Evolutionary conservation across 2,329 filamentous ascomycete species (phyloP).

Genomic region (Talaromyces sp.): DNA sequence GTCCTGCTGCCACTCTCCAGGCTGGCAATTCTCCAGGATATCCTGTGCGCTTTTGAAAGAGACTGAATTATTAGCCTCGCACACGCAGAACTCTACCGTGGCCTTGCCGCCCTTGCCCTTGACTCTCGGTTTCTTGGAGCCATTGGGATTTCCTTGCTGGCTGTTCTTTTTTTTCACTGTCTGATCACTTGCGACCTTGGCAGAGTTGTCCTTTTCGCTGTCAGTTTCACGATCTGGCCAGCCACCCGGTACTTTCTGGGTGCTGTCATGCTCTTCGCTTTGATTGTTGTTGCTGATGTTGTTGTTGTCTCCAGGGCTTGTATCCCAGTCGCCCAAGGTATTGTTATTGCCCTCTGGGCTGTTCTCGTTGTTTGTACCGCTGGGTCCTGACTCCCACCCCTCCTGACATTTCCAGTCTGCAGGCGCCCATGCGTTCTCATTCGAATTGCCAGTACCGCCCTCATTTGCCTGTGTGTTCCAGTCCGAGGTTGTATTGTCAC

Average conservation of each 20-base stretch:
- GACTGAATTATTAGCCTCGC: slow-evolving; percentile 28
- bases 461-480: not conserved
- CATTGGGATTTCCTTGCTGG: not conserved
- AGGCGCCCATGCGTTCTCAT: not conserved
- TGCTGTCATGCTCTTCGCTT: not conserved
- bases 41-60: slow-evolving; percentile 25
- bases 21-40: slow-evolving; percentile 22
- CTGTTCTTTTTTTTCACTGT: not conserved
- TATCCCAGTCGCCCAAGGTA: not conserved
- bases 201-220: not conserved
- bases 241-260: not conserved
- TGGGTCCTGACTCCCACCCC: not conserved
- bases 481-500: not conserved
- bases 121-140: not conserved
- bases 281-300: not conserved
- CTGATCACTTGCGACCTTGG: not conserved
- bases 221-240: not conserved
- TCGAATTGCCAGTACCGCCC: not conserved
- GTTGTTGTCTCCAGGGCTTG: not conserved
- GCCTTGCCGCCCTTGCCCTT: slow-evolving; percentile 12
- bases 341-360: not conserved
- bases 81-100: slow-evolving; percentile 25
- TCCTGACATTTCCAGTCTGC: not conserved
- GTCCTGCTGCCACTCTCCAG: slow-evolving; percentile 20
- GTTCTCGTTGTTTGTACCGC: not conserved